Percentiles rank a stretch among this genome's conserved stretches.
phyloP scores from a whole-genome alignment of 441 rosid genomes.

The Biscutella auriculata region DNA sequence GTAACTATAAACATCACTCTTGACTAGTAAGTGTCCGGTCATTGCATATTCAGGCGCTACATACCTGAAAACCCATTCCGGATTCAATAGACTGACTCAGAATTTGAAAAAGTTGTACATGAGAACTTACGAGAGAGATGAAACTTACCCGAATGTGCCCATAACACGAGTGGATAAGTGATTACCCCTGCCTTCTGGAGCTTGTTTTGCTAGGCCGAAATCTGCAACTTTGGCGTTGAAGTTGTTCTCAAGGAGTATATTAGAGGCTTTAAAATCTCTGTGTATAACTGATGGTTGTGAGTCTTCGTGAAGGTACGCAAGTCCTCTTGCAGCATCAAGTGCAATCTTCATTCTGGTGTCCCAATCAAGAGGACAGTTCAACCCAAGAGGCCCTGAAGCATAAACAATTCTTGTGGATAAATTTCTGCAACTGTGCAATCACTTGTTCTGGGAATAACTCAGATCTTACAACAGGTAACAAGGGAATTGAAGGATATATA shows the following conservation, averaged over 20 bases:
- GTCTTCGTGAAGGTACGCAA: conserved; percentile 93
- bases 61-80: conserved; percentile 35
- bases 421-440: neutral
- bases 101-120: neutral
- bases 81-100: neutral
- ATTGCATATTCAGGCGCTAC: conserved; percentile 98
- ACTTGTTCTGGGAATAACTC: neutral
- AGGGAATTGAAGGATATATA: conserved; percentile 6
- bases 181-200: conserved; percentile 91
- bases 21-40: conserved; percentile 90
- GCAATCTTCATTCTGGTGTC: conserved; percentile 94
- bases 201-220: conserved; percentile 93
- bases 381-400: conserved; percentile 73
- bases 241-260: conserved; percentile 82
- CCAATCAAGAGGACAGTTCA: conserved; percentile 90
- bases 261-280: conserved; percentile 91
- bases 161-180: conserved; percentile 88
- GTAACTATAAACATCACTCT: conserved; percentile 92
- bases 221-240: conserved; percentile 93
- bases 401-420: neutral
- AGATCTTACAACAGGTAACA: neutral
- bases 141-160: conserved; percentile 93
- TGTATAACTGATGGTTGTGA: conserved; percentile 94
- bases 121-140: neutral
- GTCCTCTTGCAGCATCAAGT: conserved; percentile 92